These are phyloP conservation scores for Nannochloropsis gaditana DNA, from an alignment of 108 stramenopile species.

Conservation along the genomic window DNA sequence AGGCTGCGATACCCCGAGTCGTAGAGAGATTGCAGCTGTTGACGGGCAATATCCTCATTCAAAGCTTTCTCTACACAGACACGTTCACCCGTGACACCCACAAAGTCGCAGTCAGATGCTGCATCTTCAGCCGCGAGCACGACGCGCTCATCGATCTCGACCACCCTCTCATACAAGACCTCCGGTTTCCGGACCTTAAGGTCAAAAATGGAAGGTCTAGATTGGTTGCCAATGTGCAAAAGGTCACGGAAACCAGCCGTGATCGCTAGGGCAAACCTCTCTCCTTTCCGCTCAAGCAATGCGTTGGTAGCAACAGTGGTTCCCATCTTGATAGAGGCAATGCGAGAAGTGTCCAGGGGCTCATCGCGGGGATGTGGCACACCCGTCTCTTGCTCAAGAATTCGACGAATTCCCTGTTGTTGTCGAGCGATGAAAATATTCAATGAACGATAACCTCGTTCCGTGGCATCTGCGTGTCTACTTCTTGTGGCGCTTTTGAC, in stretches of 20 bases:
- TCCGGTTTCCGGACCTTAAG: slow-evolving; percentile 47
- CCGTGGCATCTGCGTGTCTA: neutral
- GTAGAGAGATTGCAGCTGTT: slow-evolving; percentile 60
- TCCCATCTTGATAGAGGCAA: slow-evolving; percentile 89
- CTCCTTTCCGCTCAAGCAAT: slow-evolving; percentile 86
- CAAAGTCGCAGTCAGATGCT: slow-evolving; percentile 40
- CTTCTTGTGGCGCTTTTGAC: slow-evolving; percentile 21
- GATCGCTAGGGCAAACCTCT: slow-evolving; percentile 74
- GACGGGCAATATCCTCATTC: slow-evolving; percentile 61
- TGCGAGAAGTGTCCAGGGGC: slow-evolving; percentile 63
- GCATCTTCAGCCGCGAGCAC: slow-evolving; percentile 56
- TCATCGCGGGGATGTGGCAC: slow-evolving; percentile 60
- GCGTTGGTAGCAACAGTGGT: slow-evolving; percentile 94
- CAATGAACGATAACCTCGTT: neutral
- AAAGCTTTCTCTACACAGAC: slow-evolving; percentile 58
- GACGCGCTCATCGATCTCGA: slow-evolving; percentile 87
- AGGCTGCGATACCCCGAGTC: slow-evolving; percentile 70
- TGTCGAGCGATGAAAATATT: neutral
- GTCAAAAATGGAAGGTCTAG: slow-evolving; percentile 75
- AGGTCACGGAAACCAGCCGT: slow-evolving; percentile 75
- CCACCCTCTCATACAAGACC: slow-evolving; percentile 78
- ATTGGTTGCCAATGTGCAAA: slow-evolving; percentile 86
- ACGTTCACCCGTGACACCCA: slow-evolving; percentile 72
- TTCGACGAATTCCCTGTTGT: slow-evolving; percentile 63
- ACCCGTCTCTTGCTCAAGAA: slow-evolving; percentile 71